Conservation (phyloP, 1,284 basidiomycete species). For the Ustilago xerochloae region DNA sequence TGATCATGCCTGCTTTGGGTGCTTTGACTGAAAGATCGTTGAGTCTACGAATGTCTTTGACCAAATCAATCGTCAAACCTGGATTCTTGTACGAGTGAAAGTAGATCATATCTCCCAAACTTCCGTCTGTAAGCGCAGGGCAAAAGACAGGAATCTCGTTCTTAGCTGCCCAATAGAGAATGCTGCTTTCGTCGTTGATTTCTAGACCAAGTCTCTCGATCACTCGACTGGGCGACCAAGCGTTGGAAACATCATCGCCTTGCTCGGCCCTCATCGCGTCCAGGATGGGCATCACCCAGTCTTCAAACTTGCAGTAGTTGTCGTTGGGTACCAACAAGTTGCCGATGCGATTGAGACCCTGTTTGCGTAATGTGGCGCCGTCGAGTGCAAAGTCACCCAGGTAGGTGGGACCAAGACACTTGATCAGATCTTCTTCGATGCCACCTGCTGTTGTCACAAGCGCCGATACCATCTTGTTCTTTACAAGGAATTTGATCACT, state of each 20-base stretch:
- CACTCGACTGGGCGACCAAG: constrained; percentile 93
- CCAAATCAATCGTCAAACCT: constrained; percentile 90
- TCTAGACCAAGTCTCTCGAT: constrained; percentile 92
- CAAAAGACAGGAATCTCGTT: constrained; percentile 99
- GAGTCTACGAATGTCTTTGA: constrained; percentile 88
- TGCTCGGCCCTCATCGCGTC: constrained; percentile 93
- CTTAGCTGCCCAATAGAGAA: constrained; percentile 97
- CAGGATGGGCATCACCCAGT: constrained; percentile 95
- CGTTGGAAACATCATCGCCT: constrained; percentile 73
- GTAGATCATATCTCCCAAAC: constrained; percentile 98
- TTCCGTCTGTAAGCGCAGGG: constrained; percentile 96
- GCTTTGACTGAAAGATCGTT: constrained; percentile 91
- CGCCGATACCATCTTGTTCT: constrained; percentile 88
- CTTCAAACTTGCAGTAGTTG: constrained; percentile 99
- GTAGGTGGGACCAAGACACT: constrained; percentile 95
- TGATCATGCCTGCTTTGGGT: constrained; percentile 96
- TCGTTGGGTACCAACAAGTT: constrained; percentile 97
- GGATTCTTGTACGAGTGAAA: constrained; percentile 86
- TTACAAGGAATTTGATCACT: constrained; percentile 90
- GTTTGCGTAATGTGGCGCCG: constrained; percentile 84
- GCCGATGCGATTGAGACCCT: constrained; percentile 95
- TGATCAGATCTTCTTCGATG: constrained; percentile 99
- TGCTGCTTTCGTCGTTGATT: constrained; percentile 90
- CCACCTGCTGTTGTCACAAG: constrained; percentile 98
- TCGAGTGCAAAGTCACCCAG: constrained; percentile 87